Percentiles rank a stretch among this genome's conserved stretches.
Conservation (phyloP, 306 rosid species). For the Ceratonia siliqua region DNA sequence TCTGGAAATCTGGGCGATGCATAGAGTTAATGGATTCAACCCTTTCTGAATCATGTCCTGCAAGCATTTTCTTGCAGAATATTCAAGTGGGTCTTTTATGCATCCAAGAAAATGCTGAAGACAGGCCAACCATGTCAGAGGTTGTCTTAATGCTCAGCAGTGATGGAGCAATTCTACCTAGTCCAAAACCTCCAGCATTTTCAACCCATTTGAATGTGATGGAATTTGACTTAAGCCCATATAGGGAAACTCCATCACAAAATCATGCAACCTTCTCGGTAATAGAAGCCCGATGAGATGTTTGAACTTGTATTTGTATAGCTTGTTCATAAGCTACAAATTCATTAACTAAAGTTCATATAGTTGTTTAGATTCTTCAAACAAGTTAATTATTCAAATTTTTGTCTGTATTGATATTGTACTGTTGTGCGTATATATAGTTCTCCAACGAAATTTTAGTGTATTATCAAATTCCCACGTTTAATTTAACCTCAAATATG, state of each 20-base stretch:
- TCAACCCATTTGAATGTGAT: neutral
- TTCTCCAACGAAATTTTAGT: neutral
- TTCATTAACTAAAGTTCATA: neutral
- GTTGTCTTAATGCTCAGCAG: conserved; percentile 25
- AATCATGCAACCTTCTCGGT: neutral
- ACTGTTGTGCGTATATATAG: no score
- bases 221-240: neutral
- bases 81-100: conserved; percentile 15
- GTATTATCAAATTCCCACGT: neutral
- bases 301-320: no score
- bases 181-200: conserved; percentile 11
- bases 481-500: neutral
- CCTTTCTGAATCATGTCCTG: neutral
- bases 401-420: no score
- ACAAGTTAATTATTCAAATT: no score
- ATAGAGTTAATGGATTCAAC: conserved; percentile 32
- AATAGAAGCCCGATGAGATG: neutral
- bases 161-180: neutral
- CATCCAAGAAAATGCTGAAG: conserved; percentile 21
- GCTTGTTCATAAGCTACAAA: neutral
- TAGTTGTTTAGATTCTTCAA: no score
- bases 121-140: conserved; percentile 4
- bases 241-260: neutral
- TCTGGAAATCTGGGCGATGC: conserved; percentile 8
- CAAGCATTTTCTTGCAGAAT: neutral